Conservation (phyloP, 306 rosid genomes). For the Casuarina glauca region DNA sequence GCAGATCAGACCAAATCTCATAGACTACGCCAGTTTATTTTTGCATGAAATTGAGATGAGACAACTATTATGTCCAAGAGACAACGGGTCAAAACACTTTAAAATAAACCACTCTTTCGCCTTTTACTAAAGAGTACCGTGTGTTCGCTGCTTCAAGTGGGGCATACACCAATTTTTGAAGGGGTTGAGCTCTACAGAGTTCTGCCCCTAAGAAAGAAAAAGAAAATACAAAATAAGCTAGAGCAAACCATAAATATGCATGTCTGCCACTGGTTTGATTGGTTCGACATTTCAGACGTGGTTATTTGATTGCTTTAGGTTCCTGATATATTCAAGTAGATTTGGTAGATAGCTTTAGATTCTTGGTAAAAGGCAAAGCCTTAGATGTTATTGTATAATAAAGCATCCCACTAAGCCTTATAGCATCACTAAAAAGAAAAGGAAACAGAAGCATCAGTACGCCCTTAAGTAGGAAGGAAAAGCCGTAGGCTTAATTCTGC, state of each 20-base stretch:
- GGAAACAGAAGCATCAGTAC: not conserved
- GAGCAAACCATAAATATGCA: not conserved
- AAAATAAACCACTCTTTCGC: not conserved
- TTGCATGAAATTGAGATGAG: not conserved
- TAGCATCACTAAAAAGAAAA: too few species aligned
- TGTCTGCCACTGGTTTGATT: not conserved
- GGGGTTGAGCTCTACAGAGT: too few species aligned
- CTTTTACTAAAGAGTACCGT: too few species aligned
- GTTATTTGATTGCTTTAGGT: not conserved
- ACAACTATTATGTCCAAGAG: not conserved
- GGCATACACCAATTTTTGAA: too few species aligned
- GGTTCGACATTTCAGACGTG: not conserved
- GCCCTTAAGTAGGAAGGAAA: not conserved
- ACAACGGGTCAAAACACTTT: not conserved
- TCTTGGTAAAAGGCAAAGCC: not conserved
- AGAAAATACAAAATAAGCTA: not conserved
- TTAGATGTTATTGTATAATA: constrained; percentile 9
- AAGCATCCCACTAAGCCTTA: constrained; percentile 5
- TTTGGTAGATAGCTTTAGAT: not conserved
- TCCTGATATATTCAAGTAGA: not conserved
- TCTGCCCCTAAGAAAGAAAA: too few species aligned
- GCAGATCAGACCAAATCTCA: too few species aligned
- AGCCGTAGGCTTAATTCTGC: constrained; percentile 31
- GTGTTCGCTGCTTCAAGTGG: too few species aligned
- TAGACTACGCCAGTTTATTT: not conserved